A percentile compares a stretch with the other conserved stretches of the same genome.
Conservation (phyloP, 2,329 filamentous ascomycete species). For the Talaromyces sp. region DNA sequence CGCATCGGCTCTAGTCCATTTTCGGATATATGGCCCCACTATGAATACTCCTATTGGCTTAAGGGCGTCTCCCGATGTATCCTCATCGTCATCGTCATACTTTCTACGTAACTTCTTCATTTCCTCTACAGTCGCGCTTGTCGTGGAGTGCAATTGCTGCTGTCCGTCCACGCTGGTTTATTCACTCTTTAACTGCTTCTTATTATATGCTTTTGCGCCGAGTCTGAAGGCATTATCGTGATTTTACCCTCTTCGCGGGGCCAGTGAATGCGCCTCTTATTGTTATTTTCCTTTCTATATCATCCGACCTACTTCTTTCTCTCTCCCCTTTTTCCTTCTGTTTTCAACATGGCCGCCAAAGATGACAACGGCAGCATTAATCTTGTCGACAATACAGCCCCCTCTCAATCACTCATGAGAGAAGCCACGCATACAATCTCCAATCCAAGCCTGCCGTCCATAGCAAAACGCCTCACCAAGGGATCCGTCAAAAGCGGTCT, state of each 20-base stretch:
- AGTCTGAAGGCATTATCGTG: neutral
- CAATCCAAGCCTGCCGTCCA: conserved; percentile 16
- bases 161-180: neutral
- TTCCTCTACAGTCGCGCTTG: neutral
- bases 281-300: neutral
- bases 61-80: neutral
- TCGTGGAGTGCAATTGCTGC: neutral
- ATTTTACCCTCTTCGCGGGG: neutral
- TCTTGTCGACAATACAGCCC: conserved; percentile 36
- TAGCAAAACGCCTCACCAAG: conserved; percentile 26
- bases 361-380: conserved; percentile 17
- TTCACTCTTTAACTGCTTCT: neutral
- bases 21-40: neutral
- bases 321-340: neutral
- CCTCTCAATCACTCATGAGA: conserved; percentile 18
- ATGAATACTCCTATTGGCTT: neutral
- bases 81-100: neutral
- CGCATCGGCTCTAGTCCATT: neutral
- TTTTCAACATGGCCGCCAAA: neutral
- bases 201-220: neutral
- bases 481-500: conserved; percentile 34
- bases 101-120: neutral
- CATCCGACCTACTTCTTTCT: neutral
- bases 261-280: neutral
- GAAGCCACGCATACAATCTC: conserved; percentile 17